phyloP scores from a whole-genome alignment of 495 filamentous ascomycete species.

The Podospora tetraspora region DNA sequence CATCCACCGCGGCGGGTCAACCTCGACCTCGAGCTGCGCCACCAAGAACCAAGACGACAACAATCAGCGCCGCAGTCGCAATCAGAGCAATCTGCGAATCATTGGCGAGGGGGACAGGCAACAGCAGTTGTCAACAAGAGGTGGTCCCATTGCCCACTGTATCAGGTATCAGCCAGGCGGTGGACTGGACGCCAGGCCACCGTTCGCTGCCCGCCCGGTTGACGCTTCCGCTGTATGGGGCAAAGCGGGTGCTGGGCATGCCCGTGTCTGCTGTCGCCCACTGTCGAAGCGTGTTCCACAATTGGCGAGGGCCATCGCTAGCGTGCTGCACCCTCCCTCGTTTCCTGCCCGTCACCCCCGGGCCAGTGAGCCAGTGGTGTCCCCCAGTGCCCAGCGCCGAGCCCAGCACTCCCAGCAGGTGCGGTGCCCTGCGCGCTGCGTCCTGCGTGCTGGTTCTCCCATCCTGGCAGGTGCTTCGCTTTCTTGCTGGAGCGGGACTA shows the following conservation, averaged over 20 bases:
- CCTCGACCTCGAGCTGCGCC: not conserved
- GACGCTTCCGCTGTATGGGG: slow-evolving; percentile 6
- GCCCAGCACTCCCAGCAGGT: slow-evolving; percentile 14
- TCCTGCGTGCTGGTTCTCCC: not conserved
- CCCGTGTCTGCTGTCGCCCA: slow-evolving; percentile 1
- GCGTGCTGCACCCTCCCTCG: slow-evolving; percentile 34
- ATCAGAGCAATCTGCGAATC: not conserved
- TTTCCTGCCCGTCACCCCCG: slow-evolving; percentile 13
- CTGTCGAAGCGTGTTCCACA: slow-evolving; percentile 21
- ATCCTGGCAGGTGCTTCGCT: slow-evolving; percentile 7
- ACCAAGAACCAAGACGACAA: not conserved
- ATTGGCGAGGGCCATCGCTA: slow-evolving; percentile 26
- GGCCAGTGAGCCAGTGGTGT: too few relatives aligned
- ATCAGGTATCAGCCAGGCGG: not conserved
- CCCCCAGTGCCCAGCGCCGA: not conserved
- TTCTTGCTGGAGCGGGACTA: slow-evolving; percentile 2
- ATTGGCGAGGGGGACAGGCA: not conserved
- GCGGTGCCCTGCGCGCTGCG: slow-evolving; percentile 7
- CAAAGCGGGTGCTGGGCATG: not conserved
- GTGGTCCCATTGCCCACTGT: not conserved
- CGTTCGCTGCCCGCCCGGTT: slow-evolving; percentile 26
- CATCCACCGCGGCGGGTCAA: slow-evolving; percentile 1
- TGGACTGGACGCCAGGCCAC: not conserved
- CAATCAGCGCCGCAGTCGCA: not conserved
- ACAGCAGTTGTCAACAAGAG: not conserved